Evolutionary conservation across 768 basidiomycete species (phyloP).

Genomic region (Kwoniella shandongensis): DNA sequence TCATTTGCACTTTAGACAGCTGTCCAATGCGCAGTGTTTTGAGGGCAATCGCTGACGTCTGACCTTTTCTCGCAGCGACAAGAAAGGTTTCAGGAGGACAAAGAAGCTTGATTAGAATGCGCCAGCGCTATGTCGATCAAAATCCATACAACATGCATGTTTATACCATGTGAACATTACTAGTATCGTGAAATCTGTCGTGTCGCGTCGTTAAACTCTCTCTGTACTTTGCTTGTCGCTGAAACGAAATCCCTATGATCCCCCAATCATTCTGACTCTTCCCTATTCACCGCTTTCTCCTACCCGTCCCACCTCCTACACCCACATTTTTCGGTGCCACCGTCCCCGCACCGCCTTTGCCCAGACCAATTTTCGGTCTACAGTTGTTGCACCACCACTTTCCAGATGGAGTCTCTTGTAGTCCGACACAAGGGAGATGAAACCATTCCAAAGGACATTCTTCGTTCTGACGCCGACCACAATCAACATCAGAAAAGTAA

Average conservation of each 20-base stretch:
- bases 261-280: not conserved
- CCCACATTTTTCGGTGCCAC: slow-evolving; percentile 10
- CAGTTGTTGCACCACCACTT: slow-evolving; percentile 49
- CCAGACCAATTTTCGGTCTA: slow-evolving; percentile 30
- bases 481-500: not conserved
- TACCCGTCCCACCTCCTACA: not conserved
- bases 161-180: not conserved
- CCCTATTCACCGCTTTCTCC: slow-evolving; percentile 6
- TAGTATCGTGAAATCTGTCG: not conserved
- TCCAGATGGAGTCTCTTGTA: slow-evolving; percentile 36
- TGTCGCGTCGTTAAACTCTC: too few relatives aligned
- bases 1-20: slow-evolving; percentile 1
- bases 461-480: slow-evolving; percentile 38
- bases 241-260: too few relatives aligned
- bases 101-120: slow-evolving; percentile 38
- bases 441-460: slow-evolving; percentile 53
- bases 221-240: too few relatives aligned
- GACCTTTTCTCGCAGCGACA: slow-evolving; percentile 22
- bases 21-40: too few relatives aligned
- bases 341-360: slow-evolving; percentile 27
- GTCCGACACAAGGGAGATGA: slow-evolving; percentile 44
- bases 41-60: slow-evolving; percentile 15
- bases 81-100: slow-evolving; percentile 37
- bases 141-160: slow-evolving; percentile 8
- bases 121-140: too few relatives aligned